phyloP scores from a whole-genome alignment of 352 stramenopile genomes.

The Globisporangium recalcitrans region DNA sequence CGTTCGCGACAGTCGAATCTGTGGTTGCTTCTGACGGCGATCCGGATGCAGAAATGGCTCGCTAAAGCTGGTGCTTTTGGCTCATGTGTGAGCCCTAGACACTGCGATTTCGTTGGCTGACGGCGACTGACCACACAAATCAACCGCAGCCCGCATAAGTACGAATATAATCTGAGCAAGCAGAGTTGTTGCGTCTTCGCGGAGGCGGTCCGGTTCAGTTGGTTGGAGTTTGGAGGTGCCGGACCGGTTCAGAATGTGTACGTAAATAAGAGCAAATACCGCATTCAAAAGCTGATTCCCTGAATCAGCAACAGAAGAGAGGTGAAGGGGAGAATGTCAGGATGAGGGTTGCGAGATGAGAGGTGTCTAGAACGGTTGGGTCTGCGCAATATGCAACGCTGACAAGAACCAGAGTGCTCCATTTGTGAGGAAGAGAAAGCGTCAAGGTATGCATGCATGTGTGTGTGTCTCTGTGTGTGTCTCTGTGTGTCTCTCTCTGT shows the following conservation, averaged over 20 bases:
- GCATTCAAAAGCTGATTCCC: background rate
- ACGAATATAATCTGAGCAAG: background rate
- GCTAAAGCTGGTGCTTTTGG: background rate
- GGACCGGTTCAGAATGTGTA: background rate
- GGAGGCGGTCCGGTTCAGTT: slow-evolving; percentile 5
- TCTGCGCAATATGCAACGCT: slow-evolving; percentile 2
- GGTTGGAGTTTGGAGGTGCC: too few relatives aligned
- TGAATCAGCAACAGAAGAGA: background rate
- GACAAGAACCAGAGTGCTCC: background rate
- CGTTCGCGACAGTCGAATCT: background rate
- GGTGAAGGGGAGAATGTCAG: too few relatives aligned
- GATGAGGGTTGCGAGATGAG: slow-evolving; percentile 7
- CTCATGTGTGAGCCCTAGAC: background rate
- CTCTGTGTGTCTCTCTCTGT: too few relatives aligned
- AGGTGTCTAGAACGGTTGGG: slow-evolving; percentile 10
- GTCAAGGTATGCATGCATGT: background rate
- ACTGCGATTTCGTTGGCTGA: slow-evolving; percentile 18
- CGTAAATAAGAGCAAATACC: background rate
- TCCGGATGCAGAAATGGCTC: slow-evolving; percentile 16
- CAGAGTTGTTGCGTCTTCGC: too few relatives aligned
- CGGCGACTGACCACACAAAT: background rate
- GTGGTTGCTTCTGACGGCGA: background rate
- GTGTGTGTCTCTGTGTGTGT: background rate
- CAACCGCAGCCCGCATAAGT: background rate
- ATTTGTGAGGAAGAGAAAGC: slow-evolving; percentile 5